Percentiles rank a stretch among this genome's conserved stretches.
Evolutionary conservation across 2,329 filamentous ascomycete species (phyloP).

Genomic region (Trichoderma polysporum): DNA sequence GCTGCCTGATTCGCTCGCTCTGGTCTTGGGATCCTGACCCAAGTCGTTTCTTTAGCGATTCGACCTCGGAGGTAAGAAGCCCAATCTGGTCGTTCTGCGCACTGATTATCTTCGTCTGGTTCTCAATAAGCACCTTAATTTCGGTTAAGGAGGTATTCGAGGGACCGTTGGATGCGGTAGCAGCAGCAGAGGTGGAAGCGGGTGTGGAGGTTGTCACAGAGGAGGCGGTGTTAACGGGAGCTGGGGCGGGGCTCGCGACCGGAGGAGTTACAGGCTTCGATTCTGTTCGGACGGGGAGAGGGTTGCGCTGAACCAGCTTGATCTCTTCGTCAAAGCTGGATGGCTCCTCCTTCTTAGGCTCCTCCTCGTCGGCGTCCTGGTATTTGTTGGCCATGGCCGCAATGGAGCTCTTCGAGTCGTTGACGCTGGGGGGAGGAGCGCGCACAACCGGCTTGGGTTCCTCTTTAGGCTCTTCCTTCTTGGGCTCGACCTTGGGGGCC

Average conservation of each 20-base stretch:
- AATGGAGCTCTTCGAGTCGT: conserved; percentile 85
- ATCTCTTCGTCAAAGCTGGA: conserved; percentile 86
- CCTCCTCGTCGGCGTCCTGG: conserved; percentile 67
- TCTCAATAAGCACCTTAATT: conserved; percentile 75
- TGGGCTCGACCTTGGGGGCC: conserved; percentile 40
- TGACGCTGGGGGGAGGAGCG: conserved; percentile 63
- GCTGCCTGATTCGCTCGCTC: conserved; percentile 65
- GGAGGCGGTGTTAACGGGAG: conserved; percentile 22
- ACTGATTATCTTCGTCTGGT: conserved; percentile 74
- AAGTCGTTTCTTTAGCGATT: conserved; percentile 76
- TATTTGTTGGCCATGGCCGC: conserved; percentile 82
- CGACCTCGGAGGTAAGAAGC: conserved; percentile 69
- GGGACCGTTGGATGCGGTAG: conserved; percentile 41
- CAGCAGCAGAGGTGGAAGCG: conserved; percentile 32
- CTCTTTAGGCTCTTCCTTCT: conserved; percentile 48
- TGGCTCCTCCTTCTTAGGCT: conserved; percentile 56
- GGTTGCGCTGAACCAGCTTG: conserved; percentile 67
- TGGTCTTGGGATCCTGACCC: conserved; percentile 57
- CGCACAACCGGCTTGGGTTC: conserved; percentile 50
- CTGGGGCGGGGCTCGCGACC: conserved; percentile 23
- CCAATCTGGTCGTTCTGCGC: conserved; percentile 76
- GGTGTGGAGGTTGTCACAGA: conserved; percentile 36
- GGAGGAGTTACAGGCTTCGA: conserved; percentile 43
- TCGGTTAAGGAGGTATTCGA: conserved; percentile 68
- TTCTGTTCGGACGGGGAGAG: conserved; percentile 39